A percentile compares a stretch with the other conserved stretches of the same genome.
Conservation (phyloP, 1,284 basidiomycete species). For the Leccinum ponderosum region DNA sequence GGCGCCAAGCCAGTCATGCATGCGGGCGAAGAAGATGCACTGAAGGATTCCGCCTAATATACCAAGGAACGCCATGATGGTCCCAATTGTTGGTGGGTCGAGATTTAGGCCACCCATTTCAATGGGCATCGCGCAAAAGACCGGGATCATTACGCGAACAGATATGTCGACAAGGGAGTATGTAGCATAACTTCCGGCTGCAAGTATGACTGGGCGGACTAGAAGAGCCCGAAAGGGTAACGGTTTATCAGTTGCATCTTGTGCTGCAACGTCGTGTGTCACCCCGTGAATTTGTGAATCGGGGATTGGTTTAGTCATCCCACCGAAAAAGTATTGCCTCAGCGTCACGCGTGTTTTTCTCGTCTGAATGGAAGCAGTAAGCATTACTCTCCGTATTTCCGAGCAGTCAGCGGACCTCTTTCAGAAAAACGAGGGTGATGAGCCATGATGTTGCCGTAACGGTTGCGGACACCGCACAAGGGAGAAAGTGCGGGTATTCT, state of each 20-base stretch:
- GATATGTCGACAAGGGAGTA: slow-evolving; percentile 42
- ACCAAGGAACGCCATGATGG: slow-evolving; percentile 40
- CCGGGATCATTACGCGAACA: slow-evolving; percentile 40
- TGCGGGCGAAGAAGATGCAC: slow-evolving; percentile 39
- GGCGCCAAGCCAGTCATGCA: slow-evolving; percentile 40
- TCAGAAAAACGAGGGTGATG: slow-evolving; percentile 48
- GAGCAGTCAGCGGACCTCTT: slow-evolving; percentile 49
- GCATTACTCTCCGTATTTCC: background rate
- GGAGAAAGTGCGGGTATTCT: slow-evolving; percentile 67
- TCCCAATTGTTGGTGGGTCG: slow-evolving; percentile 41
- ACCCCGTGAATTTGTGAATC: background rate
- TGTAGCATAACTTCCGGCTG: slow-evolving; percentile 44
- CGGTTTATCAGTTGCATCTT: slow-evolving; percentile 19
- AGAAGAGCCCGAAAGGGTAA: slow-evolving; percentile 39
- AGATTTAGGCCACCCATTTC: slow-evolving; percentile 45
- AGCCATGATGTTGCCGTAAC: slow-evolving; percentile 49
- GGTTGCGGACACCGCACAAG: slow-evolving; percentile 54
- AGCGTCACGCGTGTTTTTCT: slow-evolving; percentile 12
- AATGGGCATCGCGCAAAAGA: slow-evolving; percentile 47
- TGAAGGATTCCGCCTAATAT: slow-evolving; percentile 42
- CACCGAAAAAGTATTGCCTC: slow-evolving; percentile 24
- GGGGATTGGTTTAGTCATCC: background rate
- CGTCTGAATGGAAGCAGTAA: slow-evolving; percentile 18
- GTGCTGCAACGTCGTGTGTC: slow-evolving; percentile 1
- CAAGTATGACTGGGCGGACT: slow-evolving; percentile 39